Evolutionary conservation across 306 rosid species (phyloP), one percentile per base, ranked within the genome.

Genomic region (Gastrolobium villosum): DNA sequence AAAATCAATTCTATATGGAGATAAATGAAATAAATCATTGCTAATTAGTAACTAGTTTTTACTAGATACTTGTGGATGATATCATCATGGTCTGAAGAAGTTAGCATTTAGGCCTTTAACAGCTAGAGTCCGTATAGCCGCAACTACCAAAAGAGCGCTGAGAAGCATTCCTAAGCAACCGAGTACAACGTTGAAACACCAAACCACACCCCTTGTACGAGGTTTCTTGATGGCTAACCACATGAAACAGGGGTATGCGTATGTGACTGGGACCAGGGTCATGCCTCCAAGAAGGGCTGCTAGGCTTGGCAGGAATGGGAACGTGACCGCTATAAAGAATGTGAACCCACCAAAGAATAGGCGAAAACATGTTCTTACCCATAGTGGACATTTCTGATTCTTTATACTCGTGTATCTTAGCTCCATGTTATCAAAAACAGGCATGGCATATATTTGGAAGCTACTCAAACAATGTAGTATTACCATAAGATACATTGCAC

Each of bases 171-270:
- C 96, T 1, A 85, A n/a, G 73, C 77, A 85, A 3, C 96, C 98
- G 5, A 90, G 83, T 0, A 55, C 78, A 34, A 81, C 20, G 57
- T 89, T 89, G 15, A 84, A 70, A 4, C 79, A 80, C 92, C 94
- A 86, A 3, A 63, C 46, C 0, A 2, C 20, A 40, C 86, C 65
- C 20, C 53, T 81, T 5, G 30, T 48, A 7, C 65, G 83, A 10
- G 91, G 90, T 13, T 88, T 90, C 86, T 86, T 89, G 26, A 93
- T 75, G 1, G 90, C 67, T 8, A 85, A n/a, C 90, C 94, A 93
- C 93, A 93, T 93, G 85, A 89, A 88, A 72, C 97, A 90, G 0
- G 97, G 97, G 78, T 93, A 93, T 5, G 87, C 89, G 55, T 84
- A 87, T 0, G 96, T 79, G 49, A 93, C 1, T 1, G 96, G 97